These are phyloP conservation scores for Penicillium tannophilum DNA, from an alignment of 495 filamentous ascomycete genomes.

Conservation along the genomic window DNA sequence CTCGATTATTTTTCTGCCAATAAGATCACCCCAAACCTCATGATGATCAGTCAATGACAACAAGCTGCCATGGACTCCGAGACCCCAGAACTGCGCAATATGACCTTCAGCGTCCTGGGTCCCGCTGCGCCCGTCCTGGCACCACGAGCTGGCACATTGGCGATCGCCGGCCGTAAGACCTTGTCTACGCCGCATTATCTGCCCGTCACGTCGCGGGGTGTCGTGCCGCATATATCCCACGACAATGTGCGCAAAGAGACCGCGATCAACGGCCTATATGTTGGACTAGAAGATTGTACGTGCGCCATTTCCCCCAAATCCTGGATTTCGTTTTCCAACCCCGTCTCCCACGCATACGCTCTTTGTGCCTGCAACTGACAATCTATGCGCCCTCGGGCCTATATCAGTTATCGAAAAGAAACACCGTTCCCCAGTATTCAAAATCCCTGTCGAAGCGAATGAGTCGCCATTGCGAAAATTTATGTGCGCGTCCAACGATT, in stretches of 20 bases:
- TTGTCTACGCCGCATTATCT: constrained; percentile 83
- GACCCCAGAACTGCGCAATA: constrained; percentile 16
- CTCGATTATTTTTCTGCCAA: constrained; percentile 6
- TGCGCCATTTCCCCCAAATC: constrained; percentile 11
- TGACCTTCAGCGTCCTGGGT: constrained; percentile 37
- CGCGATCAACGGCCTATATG: constrained; percentile 67
- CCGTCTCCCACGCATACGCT: background rate
- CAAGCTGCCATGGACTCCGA: constrained; percentile 33
- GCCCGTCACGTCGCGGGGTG: constrained; percentile 76
- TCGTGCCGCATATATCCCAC: constrained; percentile 82
- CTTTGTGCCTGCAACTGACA: constrained; percentile 23
- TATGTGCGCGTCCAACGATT: constrained; percentile 57
- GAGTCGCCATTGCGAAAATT: constrained; percentile 70
- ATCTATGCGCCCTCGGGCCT: constrained; percentile 22
- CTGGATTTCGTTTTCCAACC: constrained; percentile 2
- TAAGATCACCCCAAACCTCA: constrained; percentile 20
- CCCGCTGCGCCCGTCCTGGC: constrained; percentile 32
- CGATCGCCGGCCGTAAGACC: constrained; percentile 56
- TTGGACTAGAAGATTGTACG: constrained; percentile 93
- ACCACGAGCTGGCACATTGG: constrained; percentile 64
- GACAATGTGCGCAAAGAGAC: constrained; percentile 73
- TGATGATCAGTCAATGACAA: constrained; percentile 20
- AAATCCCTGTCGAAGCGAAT: constrained; percentile 37
- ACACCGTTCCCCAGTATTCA: constrained; percentile 51
- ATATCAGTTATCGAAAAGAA: constrained; percentile 73